Evolutionary conservation across 768 basidiomycete genomes (phyloP).

Genomic region (Peribolospora baueri): DNA sequence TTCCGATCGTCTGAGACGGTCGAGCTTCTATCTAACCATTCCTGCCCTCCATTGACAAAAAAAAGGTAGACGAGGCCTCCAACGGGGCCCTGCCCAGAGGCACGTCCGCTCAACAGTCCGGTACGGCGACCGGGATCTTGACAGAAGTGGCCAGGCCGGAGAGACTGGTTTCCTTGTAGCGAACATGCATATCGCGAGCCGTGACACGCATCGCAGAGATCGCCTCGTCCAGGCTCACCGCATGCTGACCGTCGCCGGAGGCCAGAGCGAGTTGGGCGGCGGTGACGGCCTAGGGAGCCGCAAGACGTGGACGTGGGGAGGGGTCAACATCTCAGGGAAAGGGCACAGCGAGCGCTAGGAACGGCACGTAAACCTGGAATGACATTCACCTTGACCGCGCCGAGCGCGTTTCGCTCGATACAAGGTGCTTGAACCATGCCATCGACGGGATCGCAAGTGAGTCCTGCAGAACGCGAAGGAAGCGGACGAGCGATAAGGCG

Average conservation of each 20-base stretch:
- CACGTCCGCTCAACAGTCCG: not conserved
- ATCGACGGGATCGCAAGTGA: constrained; percentile 73
- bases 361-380: not conserved
- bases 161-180: constrained; percentile 87
- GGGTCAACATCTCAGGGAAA: not conserved
- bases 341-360: not conserved
- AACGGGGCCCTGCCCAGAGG: too few relatives aligned
- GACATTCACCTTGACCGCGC: constrained; percentile 11
- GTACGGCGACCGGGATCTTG: constrained; percentile 5
- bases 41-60: too few relatives aligned
- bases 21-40: too few relatives aligned
- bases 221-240: constrained; percentile 74
- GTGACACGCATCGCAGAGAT: constrained; percentile 81
- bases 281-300: constrained; percentile 76
- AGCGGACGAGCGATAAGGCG: constrained; percentile 1
- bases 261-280: constrained; percentile 89
- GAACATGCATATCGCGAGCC: constrained; percentile 56
- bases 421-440: constrained; percentile 88
- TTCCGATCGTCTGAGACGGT: too few relatives aligned
- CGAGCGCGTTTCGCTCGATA: constrained; percentile 37
- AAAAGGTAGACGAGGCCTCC: too few relatives aligned
- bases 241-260: constrained; percentile 51
- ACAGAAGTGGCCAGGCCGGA: constrained; percentile 27
- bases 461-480: constrained; percentile 9
- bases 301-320: constrained; percentile 2